Evolutionary conservation across 192 early-diverging fungal species (phyloP).

Genomic region (Coemansia sp.): DNA sequence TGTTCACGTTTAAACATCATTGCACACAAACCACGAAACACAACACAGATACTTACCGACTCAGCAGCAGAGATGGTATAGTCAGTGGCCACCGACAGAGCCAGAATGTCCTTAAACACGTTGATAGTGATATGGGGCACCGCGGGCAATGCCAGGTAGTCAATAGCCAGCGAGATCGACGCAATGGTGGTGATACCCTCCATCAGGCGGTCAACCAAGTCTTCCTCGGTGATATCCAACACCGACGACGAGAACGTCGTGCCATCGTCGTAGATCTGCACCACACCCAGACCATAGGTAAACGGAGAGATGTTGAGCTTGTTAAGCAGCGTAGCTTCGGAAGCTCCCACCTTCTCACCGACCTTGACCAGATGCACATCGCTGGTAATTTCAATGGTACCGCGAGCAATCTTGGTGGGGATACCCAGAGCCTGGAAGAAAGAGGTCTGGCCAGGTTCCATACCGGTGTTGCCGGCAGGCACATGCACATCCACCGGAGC

Average conservation of each 20-base stretch:
- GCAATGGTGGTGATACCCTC: conserved; percentile 72
- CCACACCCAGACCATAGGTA: conserved; percentile 96
- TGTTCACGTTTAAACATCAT: conserved; percentile 50
- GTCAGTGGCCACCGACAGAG: conserved; percentile 83
- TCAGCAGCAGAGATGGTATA: conserved; percentile 89
- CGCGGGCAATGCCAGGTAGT: conserved; percentile 78
- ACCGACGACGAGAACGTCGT: conserved; percentile 82
- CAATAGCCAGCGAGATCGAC: conserved; percentile 75
- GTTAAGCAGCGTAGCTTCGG: conserved; percentile 97
- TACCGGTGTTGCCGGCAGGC: conserved; percentile 98
- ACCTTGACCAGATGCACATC: conserved; percentile 90
- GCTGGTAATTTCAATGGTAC: conserved; percentile 99
- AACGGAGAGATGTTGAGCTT: conserved; percentile 99
- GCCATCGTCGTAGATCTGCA: conserved; percentile 91
- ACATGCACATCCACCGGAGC: conserved; percentile 92
- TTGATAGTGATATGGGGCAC: conserved; percentile 96
- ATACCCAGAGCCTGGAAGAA: conserved; percentile 99
- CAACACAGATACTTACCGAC: conserved; percentile 52
- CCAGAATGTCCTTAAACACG: conserved; percentile 96
- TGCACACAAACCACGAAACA: conserved; percentile 11
- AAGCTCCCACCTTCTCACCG: conserved; percentile 93
- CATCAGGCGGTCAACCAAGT: conserved; percentile 66
- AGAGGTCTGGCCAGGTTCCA: conserved; percentile 99
- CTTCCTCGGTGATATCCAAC: conserved; percentile 83
- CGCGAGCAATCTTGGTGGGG: conserved; percentile 99